Percentiles rank a stretch among this genome's conserved stretches.
phyloP scores from a whole-genome alignment of 2,329 filamentous ascomycete species.

The Fusarium xylarioides region DNA sequence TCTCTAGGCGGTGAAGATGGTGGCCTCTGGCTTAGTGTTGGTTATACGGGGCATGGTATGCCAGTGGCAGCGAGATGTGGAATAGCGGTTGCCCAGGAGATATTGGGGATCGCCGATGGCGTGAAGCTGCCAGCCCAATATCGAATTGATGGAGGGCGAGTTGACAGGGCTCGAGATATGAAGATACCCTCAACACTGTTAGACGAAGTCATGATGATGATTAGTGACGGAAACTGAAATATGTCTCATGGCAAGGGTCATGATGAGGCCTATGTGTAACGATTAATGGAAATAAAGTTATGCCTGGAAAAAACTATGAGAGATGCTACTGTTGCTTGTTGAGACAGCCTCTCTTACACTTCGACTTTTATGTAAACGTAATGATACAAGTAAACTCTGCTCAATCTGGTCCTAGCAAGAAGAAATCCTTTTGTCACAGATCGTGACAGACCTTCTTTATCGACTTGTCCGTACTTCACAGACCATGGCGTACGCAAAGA shows the following conservation, averaged over 20 bases:
- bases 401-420: neutral
- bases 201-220: constrained; percentile 40
- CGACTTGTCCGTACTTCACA: neutral
- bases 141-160: constrained; percentile 48
- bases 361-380: neutral
- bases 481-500: constrained; percentile 11
- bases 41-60: constrained; percentile 82
- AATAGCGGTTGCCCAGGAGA: constrained; percentile 69
- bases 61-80: constrained; percentile 75
- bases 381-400: neutral
- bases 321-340: neutral
- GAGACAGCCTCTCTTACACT: neutral
- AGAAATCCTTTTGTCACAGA: neutral
- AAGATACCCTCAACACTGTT: constrained; percentile 37
- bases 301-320: neutral
- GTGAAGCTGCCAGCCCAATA: constrained; percentile 58
- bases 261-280: neutral
- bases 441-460: neutral
- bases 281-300: neutral
- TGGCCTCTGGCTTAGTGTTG: constrained; percentile 71
- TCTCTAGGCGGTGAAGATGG: constrained; percentile 53
- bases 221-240: constrained; percentile 18
- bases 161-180: constrained; percentile 30
- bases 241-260: neutral
- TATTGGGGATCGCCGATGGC: constrained; percentile 53